Evolutionary conservation across 1,284 basidiomycete species (phyloP), one percentile per base, ranked within the genome.

Genomic region (Vanrija humicola): DNA sequence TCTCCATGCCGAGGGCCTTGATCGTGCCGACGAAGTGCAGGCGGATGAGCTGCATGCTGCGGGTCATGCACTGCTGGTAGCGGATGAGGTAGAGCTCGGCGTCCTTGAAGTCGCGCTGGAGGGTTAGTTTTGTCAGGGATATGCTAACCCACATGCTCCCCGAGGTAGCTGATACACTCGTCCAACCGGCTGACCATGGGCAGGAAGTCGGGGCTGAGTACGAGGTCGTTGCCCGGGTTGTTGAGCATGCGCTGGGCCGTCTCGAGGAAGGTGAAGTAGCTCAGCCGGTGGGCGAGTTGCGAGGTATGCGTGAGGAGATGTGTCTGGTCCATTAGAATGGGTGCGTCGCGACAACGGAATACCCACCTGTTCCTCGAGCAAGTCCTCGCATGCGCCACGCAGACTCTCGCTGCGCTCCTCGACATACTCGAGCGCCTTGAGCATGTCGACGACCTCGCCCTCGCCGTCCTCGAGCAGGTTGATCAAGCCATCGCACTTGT

Each of bases 11-110:
- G 12, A 93, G 79, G 1, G 86, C 83, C 52, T 86, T 82, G 12
- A 96, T 79, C 2, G 88, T 86, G 5, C 87, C 86, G 21, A 93
- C 85, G 66, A 95, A 94, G 76, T 88, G 91, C 83, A 96, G 90
- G 71, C 89, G 93, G 78, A 96, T 90, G 49, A 97, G 81, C 0
- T 91, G 95, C 92, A 96, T 95, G 21, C 90, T 89, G 38, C 93
- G 84, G 0, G 90, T 94, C 82, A 96, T 86, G 74, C 93, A 96
- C 76, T 96, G 93, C 67, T 94, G 91, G 77, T 93, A 96, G 23
- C 93, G 85, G 19, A 97, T 81, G 9, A 95, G 79, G 72, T 95
- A 96, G 18, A 96, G 79, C 67, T 95, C 90, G 10, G 91, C 86
- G 78, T 96, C 93, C 64, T 83, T 83, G 77, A 87, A 96, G 71